phyloP scores from a whole-genome alignment of 2,329 filamentous ascomycete species.

The Fusarium tanahbumbuense region DNA sequence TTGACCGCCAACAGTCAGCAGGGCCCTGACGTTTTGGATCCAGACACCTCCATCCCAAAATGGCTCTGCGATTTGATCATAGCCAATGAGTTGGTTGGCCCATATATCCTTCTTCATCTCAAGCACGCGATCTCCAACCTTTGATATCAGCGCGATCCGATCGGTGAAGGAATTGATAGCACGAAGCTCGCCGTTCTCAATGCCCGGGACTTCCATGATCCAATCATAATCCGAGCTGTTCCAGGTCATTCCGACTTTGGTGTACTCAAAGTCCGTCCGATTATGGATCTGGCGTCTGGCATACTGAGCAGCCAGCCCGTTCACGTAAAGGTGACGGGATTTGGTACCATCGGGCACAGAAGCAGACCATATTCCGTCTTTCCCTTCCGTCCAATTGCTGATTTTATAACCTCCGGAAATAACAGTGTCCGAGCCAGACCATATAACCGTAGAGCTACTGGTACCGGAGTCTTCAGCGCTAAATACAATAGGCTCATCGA shows the following conservation, averaged over 20 bases:
- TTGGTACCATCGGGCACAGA: neutral
- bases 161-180: constrained; percentile 3
- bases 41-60: constrained; percentile 12
- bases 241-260: neutral
- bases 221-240: constrained; percentile 6
- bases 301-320: constrained; percentile 3
- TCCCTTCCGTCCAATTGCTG: neutral
- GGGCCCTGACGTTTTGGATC: constrained; percentile 9
- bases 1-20: neutral
- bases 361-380: constrained; percentile 1
- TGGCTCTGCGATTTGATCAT: constrained; percentile 5
- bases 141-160: neutral
- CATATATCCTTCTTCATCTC: constrained; percentile 1
- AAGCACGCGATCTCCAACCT: neutral
- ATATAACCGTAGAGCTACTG: neutral
- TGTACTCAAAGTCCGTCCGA: neutral
- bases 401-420: constrained; percentile 1
- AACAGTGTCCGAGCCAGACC: neutral
- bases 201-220: neutral
- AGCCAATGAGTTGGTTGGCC: constrained; percentile 13
- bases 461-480: neutral
- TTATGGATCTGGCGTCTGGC: neutral
- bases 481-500: neutral
- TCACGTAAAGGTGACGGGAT: constrained; percentile 1
- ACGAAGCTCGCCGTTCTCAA: constrained; percentile 7